These are phyloP conservation scores for Cicer chorassanicum DNA, from an alignment of 306 rosid genomes.

Conservation along the genomic window DNA sequence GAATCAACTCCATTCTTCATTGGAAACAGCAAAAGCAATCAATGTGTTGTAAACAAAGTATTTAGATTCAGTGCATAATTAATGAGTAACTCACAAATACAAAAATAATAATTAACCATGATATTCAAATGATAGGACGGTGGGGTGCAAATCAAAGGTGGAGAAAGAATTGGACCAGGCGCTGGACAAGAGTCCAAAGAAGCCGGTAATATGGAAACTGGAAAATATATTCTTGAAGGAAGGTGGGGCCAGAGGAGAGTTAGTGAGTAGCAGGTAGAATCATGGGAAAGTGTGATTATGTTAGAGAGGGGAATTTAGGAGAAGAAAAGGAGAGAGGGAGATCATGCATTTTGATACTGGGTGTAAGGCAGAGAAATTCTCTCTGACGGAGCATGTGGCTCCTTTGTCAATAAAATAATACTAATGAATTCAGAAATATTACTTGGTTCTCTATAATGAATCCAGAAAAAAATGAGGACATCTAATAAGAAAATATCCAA, in stretches of 20 bases:
- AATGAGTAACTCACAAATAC: slow-evolving; percentile 22
- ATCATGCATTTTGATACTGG: neutral
- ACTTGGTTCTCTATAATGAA: slow-evolving; percentile 13
- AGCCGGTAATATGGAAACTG: slow-evolving; percentile 13
- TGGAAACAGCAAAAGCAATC: slow-evolving; percentile 49
- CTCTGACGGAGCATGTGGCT: slow-evolving; percentile 4
- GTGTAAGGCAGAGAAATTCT: slow-evolving; percentile 2
- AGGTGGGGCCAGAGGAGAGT: slow-evolving; percentile 5
- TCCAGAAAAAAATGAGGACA: slow-evolving; percentile 27
- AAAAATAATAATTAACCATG: neutral
- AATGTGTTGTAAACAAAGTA: slow-evolving; percentile 27
- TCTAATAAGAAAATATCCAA: slow-evolving; percentile 19
- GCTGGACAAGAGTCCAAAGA: neutral
- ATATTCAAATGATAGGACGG: neutral
- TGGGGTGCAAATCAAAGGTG: neutral
- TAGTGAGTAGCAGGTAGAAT: neutral
- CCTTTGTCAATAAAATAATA: neutral
- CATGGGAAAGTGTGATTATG: neutral
- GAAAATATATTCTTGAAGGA: slow-evolving; percentile 10
- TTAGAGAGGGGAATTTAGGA: slow-evolving; percentile 13
- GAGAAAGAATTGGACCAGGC: neutral
- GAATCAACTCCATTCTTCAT: slow-evolving; percentile 75
- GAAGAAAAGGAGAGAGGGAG: slow-evolving; percentile 12
- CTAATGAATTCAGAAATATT: neutral
- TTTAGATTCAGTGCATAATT: slow-evolving; percentile 24